Base-by-base conservation (phyloP, 495 filamentous ascomycete genomes). In the Aspergillus diversus region DNA sequence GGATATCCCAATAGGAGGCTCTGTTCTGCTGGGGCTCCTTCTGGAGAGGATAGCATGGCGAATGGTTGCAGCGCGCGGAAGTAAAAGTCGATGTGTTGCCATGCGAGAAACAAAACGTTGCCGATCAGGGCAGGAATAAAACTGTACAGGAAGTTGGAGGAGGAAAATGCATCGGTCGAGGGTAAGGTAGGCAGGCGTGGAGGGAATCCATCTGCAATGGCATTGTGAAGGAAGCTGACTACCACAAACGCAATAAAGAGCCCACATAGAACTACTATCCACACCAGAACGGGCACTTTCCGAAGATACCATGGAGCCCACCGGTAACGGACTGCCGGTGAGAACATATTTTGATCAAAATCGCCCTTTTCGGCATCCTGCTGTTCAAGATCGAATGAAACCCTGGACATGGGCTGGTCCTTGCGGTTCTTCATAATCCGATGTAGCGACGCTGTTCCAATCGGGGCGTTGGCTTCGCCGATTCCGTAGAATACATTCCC, bases 121-220 rank as follows among this genome's bases (percentile, higher is more conserved):
- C 90, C 93, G 15, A 96, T 80, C 2, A 92, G 60, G 1, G 88
- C 86, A 0, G 93, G 93, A 55, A 97, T 64, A 71, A 97, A 95
- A 71, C 86, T 88, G 80, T 91, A 97, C 55, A 96, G 75, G 78
- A 97, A 97, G 74, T 96, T 90, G 51, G 92, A 90, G 3, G 91
- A 77, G 5, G 91, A 95, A 71, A 93, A 97, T 37, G 89, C 91
- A 37, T 77, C 78, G 0, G 75, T 66, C 12, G 81, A 83, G 7
- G 91, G 87, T 1, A 81, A 78, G 0, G 90, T 85, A 5, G 78
- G 76, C 3, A 96, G 74, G 27, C 77, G 75, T 12, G 93, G 92
- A 13, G 80, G 74, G 75, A 96, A 97, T 32, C 92, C 93, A 11
- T 77, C 71, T 32, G 79, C 69, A 48, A 92, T 77, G 7, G 85